Evolutionary conservation across 1,139 yeast species (phyloP).

Genomic region (Yamadazyma diospyri): DNA sequence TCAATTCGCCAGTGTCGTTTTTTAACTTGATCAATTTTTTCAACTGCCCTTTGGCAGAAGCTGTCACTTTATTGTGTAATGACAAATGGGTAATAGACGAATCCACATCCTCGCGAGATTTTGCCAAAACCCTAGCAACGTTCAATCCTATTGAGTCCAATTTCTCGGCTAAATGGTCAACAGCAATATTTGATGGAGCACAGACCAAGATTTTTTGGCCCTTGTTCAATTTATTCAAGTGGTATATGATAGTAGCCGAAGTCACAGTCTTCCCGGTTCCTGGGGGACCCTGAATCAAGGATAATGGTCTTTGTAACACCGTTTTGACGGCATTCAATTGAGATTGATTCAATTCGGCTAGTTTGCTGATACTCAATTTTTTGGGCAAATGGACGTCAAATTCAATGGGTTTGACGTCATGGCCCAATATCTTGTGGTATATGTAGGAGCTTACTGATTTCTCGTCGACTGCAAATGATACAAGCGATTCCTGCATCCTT

Average conservation of each 20-base stretch:
- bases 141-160: slow-evolving; percentile 63
- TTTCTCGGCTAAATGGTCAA: slow-evolving; percentile 82
- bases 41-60: slow-evolving; percentile 51
- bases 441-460: slow-evolving; percentile 73
- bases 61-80: slow-evolving; percentile 47
- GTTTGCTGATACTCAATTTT: slow-evolving; percentile 60
- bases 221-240: slow-evolving; percentile 56
- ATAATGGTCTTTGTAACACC: slow-evolving; percentile 71
- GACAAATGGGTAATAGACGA: slow-evolving; percentile 52
- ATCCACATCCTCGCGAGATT: slow-evolving; percentile 78
- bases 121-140: slow-evolving; percentile 76
- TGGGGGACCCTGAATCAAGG: slow-evolving; percentile 97
- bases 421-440: slow-evolving; percentile 80
- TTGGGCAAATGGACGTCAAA: slow-evolving; percentile 61
- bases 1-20: slow-evolving; percentile 69
- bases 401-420: slow-evolving; percentile 63
- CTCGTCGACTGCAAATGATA: slow-evolving; percentile 65
- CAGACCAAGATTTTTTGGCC: slow-evolving; percentile 67
- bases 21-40: slow-evolving; percentile 56
- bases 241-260: slow-evolving; percentile 84
- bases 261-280: slow-evolving; percentile 97
- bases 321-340: slow-evolving; percentile 75
- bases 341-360: slow-evolving; percentile 70
- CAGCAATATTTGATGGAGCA: slow-evolving; percentile 96
- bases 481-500: slow-evolving; percentile 80